Evolutionary conservation across 805 yeast genomes (phyloP), one percentile per base, ranked within the genome.

Genomic region (Candida xyloterini): DNA sequence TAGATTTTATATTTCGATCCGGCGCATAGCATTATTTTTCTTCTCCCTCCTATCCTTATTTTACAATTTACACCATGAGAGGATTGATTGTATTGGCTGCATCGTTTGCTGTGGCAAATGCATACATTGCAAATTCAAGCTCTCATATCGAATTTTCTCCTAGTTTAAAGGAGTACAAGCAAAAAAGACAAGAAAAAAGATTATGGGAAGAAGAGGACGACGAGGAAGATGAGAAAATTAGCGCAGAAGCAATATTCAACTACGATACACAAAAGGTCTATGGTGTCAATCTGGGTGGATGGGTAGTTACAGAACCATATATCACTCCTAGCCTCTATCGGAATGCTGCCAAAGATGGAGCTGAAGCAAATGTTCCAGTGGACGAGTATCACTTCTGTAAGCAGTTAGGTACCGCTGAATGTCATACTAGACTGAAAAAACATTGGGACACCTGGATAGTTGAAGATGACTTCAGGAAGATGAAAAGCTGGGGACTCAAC

Each of bases 261-360:
- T 64, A 65, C 36, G 18, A 32, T 0, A 35, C 28, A 5, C 50
- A 52, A 7, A 63, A 57, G 29, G 53, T 65, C 23, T 46, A 48
- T 33, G 81, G 81, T 30, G 74, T 79, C 10, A 70, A 76, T 20
- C 52, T 82, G 10, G 90, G 89, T 23, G 88, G 88, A 7, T 82
- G 89, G 90, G 64, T 81, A 18, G 76, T 81, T 0, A 62, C 81
- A 7, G 88, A 82, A 55, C 87, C 89, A 1, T 82, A 73, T 47
- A 81, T 82, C 44, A 79, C 82, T 0, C 88, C 89, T 0, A 71
- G 82, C 1, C 56, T 82, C 27, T 81, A 76, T 50, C 27, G 41
- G 38, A 65, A 70, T 15, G 62, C 61, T 2, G 43, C 57, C 6
- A 25, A 39, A 7, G 42, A 43, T 27, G 50, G 48, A 7, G 30